These are phyloP conservation scores for Pestalotiopsis fici DNA, from an alignment of 2,329 filamentous ascomycete species.

Conservation along the genomic window DNA sequence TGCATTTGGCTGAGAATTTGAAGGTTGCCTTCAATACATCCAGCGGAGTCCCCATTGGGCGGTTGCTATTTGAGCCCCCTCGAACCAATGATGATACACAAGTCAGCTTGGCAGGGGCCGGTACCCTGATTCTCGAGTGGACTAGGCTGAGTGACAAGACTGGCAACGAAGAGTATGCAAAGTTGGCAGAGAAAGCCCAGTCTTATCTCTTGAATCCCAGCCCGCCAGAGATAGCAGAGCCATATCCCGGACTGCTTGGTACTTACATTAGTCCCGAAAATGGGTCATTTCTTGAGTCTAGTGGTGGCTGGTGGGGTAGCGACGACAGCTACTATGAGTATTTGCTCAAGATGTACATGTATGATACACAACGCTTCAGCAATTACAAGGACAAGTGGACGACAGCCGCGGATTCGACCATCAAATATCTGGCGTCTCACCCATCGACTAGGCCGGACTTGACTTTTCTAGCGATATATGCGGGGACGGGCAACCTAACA, in stretches of 20 bases:
- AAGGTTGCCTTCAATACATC: slow-evolving; percentile 78
- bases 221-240: slow-evolving; percentile 59
- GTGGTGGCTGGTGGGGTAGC: slow-evolving; percentile 76
- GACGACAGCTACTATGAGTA: slow-evolving; percentile 87
- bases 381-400: slow-evolving; percentile 75
- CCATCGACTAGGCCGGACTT: slow-evolving; percentile 68
- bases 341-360: slow-evolving; percentile 87
- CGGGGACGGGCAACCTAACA: slow-evolving; percentile 38
- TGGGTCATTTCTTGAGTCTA: slow-evolving; percentile 66
- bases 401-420: slow-evolving; percentile 73
- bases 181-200: slow-evolving; percentile 68
- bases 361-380: slow-evolving; percentile 66
- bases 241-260: slow-evolving; percentile 77
- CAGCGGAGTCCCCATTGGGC: slow-evolving; percentile 73
- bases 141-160: slow-evolving; percentile 76
- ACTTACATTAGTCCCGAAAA: slow-evolving; percentile 63
- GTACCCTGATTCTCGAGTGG: slow-evolving; percentile 83
- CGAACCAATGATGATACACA: slow-evolving; percentile 48
- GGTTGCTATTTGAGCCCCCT: slow-evolving; percentile 58
- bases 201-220: slow-evolving; percentile 68
- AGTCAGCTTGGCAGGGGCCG: slow-evolving; percentile 76
- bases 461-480: slow-evolving; percentile 67
- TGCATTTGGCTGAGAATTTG: slow-evolving; percentile 69
- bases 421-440: slow-evolving; percentile 70
- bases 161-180: slow-evolving; percentile 64